A percentile compares a stretch with the other conserved stretches of the same genome.
These are phyloP conservation scores for Sphagnum tenellum DNA, from an alignment of 225 moss, liverwort and hornwort genomes.

Conservation along the genomic window DNA sequence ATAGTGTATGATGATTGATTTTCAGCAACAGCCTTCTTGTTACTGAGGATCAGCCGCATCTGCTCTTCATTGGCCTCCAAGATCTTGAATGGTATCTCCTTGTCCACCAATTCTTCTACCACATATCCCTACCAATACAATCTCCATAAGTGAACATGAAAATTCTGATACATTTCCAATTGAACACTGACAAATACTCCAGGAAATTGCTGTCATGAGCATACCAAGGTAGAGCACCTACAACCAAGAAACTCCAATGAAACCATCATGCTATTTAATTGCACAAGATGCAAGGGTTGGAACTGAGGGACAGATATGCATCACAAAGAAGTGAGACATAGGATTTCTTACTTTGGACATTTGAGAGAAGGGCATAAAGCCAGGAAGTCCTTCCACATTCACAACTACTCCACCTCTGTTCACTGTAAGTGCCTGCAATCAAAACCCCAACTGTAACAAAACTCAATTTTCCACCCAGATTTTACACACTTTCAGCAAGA, in stretches of 20 bases:
- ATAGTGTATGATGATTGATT: conserved; percentile 35
- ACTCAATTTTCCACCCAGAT: neutral
- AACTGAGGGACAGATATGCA: no score
- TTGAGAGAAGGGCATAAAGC: conserved; percentile 53
- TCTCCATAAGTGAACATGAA: neutral
- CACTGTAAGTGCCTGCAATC: conserved; percentile 18
- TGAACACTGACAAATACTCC: no score
- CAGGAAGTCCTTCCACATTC: conserved; percentile 39
- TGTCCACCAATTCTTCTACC: conserved; percentile 44
- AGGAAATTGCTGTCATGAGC: no score
- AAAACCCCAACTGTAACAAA: neutral
- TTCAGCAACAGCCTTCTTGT: conserved; percentile 43
- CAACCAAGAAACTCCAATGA: no score
- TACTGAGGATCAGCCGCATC: conserved; percentile 40
- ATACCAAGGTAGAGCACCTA: no score
- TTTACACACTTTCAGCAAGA: no score
- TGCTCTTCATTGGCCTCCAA: conserved; percentile 53
- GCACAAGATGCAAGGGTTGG: no score
- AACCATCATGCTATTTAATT: no score
- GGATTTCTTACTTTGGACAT: conserved; percentile 15
- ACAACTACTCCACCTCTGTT: conserved; percentile 53
- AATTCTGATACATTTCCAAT: neutral
- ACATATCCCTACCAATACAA: conserved; percentile 12
- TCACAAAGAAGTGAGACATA: no score
- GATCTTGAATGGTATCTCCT: conserved; percentile 41